A percentile compares a stretch with the other conserved stretches of the same genome.
Conservation (phyloP, 148 eudicot species). For the Amaranthus hypochondriacus region DNA sequence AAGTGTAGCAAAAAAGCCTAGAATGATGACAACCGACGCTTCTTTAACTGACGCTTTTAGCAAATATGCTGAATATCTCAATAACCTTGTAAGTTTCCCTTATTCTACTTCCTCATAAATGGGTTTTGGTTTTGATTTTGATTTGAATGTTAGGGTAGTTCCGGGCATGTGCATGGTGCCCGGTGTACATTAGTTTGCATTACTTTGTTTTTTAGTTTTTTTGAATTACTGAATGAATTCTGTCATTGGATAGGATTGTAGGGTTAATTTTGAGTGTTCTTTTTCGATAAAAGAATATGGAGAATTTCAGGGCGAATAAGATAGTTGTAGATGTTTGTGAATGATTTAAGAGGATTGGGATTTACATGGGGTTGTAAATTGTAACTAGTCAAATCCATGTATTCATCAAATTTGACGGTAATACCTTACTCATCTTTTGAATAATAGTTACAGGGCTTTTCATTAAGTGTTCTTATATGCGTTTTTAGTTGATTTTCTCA, state of each 20-base stretch:
- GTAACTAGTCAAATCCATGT: neutral
- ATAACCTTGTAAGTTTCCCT: slow-evolving; percentile 48
- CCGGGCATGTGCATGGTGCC: neutral
- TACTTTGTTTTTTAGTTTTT: neutral
- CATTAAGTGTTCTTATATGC: neutral
- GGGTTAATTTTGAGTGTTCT: neutral
- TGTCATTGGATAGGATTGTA: neutral
- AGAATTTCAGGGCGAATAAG: neutral
- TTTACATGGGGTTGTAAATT: too few relatives aligned
- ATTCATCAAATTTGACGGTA: neutral
- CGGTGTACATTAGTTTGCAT: too few relatives aligned
- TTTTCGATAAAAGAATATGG: neutral
- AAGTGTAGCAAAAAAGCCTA: slow-evolving; percentile 56
- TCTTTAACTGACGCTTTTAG: slow-evolving; percentile 54
- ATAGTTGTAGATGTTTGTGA: neutral
- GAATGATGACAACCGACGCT: slow-evolving; percentile 47
- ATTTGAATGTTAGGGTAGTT: neutral
- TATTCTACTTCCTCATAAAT: neutral
- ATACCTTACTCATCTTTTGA: neutral
- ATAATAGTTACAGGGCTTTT: neutral
- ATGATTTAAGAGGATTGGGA: neutral
- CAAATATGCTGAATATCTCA: slow-evolving; percentile 67
- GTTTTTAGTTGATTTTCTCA: neutral
- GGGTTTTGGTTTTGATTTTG: neutral
- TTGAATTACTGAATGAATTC: neutral